phyloP scores from a whole-genome alignment of 208 protist species.

The Acanthamoeba castellanii region DNA sequence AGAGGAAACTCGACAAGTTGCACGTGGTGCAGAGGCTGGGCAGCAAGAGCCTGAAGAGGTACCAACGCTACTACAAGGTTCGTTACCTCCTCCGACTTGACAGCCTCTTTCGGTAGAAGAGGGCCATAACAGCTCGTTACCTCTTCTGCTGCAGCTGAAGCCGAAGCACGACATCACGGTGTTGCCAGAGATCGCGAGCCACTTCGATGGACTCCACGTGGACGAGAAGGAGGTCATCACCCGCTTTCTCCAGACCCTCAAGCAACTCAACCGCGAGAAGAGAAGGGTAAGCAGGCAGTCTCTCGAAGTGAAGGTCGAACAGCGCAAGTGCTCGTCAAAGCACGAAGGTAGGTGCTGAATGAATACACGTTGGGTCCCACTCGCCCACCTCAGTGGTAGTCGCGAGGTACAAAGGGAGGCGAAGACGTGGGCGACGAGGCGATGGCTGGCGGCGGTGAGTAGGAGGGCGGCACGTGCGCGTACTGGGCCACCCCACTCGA shows the following conservation, averaged over 20 bases:
- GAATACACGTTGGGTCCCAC: background rate
- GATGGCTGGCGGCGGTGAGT: background rate
- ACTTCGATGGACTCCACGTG: slow-evolving; percentile 20
- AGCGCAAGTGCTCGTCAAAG: background rate
- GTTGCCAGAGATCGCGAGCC: background rate
- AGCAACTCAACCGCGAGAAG: background rate
- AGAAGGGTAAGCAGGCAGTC: background rate
- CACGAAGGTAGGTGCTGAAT: background rate
- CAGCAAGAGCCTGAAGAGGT: slow-evolving; percentile 13
- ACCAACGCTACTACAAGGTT: slow-evolving; percentile 29
- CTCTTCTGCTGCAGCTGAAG: background rate
- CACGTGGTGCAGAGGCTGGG: background rate
- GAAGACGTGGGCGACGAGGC: background rate
- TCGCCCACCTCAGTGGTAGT: background rate
- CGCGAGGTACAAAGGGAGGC: background rate
- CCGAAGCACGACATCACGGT: background rate
- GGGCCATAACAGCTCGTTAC: too few relatives aligned
- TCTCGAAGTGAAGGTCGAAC: background rate
- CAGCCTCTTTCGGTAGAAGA: too few relatives aligned
- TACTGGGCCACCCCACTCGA: background rate
- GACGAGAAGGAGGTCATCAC: slow-evolving; percentile 34
- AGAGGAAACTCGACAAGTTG: background rate
- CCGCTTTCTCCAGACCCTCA: background rate
- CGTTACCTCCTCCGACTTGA: background rate
- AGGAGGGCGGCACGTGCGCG: background rate